phyloP scores from a whole-genome alignment of 2,329 filamentous ascomycete genomes.

The Paracorniculantispora psalliotae region DNA sequence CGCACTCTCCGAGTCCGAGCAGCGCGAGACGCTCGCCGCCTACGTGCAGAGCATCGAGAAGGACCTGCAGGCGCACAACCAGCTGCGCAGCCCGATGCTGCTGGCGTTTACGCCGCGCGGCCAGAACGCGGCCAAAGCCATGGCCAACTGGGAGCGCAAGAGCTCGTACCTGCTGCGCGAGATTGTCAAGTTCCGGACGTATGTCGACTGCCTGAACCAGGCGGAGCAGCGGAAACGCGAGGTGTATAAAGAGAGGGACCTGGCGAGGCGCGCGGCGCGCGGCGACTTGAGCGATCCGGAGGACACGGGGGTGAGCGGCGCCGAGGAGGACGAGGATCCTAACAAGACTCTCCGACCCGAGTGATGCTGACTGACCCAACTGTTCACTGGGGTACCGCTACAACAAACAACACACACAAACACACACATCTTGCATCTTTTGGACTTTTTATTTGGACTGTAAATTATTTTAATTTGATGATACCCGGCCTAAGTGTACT shows the following conservation, averaged over 20 bases:
- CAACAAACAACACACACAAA: too few relatives aligned
- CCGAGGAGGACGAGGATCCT: conserved; percentile 26
- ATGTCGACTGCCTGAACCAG: conserved; percentile 76
- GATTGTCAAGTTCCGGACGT: conserved; percentile 95
- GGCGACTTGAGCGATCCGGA: conserved; percentile 42
- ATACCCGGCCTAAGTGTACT: not conserved
- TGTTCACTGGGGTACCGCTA: too few relatives aligned
- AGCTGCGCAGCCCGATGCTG: conserved; percentile 79
- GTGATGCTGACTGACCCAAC: not conserved
- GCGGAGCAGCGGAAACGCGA: conserved; percentile 66
- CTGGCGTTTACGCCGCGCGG: conserved; percentile 84
- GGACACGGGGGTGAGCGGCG: conserved; percentile 30
- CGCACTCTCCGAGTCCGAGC: conserved; percentile 71
- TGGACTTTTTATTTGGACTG: not conserved
- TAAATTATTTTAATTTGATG: not conserved
- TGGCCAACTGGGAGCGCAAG: conserved; percentile 97
- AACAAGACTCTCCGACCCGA: conserved; percentile 32
- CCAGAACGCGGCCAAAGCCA: conserved; percentile 73
- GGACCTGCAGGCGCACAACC: conserved; percentile 82
- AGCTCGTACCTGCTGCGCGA: conserved; percentile 85
- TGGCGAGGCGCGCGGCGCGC: conserved; percentile 43
- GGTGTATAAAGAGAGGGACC: conserved; percentile 60
- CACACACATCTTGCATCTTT: not conserved
- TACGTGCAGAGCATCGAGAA: conserved; percentile 85
- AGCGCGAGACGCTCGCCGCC: conserved; percentile 65